These are phyloP conservation scores for Beauveria rudraprayagi DNA, from an alignment of 2,329 filamentous ascomycete species.

Conservation along the genomic window DNA sequence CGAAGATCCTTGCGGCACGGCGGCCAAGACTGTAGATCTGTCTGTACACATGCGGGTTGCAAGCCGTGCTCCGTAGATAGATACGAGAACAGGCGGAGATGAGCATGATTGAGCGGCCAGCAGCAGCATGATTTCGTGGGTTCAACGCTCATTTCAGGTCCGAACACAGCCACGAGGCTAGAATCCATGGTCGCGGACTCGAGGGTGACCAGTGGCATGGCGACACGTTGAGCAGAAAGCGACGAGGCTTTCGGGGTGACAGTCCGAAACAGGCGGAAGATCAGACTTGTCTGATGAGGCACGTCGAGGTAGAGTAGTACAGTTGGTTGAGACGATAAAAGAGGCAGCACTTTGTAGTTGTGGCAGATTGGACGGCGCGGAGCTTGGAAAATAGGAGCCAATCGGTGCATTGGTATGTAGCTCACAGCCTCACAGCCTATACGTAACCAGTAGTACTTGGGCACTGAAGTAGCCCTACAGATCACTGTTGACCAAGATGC, in stretches of 20 bases:
- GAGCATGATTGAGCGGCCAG: not conserved
- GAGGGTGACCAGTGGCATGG: not conserved
- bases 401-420: not conserved
- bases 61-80: not conserved
- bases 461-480: too few species aligned
- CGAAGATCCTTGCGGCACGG: not conserved
- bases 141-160: not conserved
- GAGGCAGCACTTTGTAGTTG: too few species aligned
- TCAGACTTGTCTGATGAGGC: not conserved
- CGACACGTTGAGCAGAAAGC: not conserved
- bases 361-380: too few species aligned
- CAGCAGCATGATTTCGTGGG: not conserved
- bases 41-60: slow-evolving; percentile 2
- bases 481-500: too few species aligned
- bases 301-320: too few species aligned
- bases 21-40: slow-evolving; percentile 2
- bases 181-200: not conserved
- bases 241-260: not conserved
- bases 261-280: not conserved
- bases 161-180: not conserved
- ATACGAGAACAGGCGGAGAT: not conserved
- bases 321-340: too few species aligned
- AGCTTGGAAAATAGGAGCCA: too few species aligned
- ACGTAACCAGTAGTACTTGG: too few species aligned
- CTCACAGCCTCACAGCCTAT: not conserved